Evolutionary conservation across 352 stramenopile genomes (phyloP).

Genomic region (Ophiocytium majus): DNA sequence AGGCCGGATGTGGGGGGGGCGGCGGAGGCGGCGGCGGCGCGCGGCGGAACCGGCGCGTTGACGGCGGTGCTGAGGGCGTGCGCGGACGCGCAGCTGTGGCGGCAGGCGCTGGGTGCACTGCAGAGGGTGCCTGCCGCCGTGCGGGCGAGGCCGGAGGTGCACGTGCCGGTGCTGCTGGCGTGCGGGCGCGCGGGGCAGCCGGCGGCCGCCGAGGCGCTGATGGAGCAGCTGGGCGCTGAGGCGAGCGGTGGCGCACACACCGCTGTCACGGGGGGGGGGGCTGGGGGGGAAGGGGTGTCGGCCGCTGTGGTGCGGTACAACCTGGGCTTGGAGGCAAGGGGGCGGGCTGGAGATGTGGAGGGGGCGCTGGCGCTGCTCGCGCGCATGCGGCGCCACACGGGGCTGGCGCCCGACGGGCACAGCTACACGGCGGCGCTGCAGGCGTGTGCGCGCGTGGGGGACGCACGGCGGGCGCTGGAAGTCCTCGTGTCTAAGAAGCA

Average conservation of each 20-base stretch:
- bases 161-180: not conserved
- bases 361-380: not conserved
- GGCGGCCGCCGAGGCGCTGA: not conserved
- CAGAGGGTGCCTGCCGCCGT: not conserved
- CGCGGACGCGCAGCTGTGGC: not conserved
- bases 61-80: not conserved
- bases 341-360: not conserved
- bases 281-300: not conserved
- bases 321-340: not conserved
- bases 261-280: not conserved
- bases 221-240: not conserved
- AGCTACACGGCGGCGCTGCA: not conserved
- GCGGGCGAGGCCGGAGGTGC: too few relatives aligned
- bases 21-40: too few relatives aligned
- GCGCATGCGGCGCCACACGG: not conserved
- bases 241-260: too few relatives aligned
- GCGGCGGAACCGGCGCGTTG: not conserved
- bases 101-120: not conserved
- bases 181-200: not conserved
- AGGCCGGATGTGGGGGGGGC: not conserved
- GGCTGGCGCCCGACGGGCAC: not conserved
- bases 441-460: not conserved
- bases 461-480: not conserved
- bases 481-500: not conserved
- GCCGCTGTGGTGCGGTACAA: not conserved